Evolutionary conservation across 257 asterid genomes (phyloP).

Genomic region (Forsythia viridissima): DNA sequence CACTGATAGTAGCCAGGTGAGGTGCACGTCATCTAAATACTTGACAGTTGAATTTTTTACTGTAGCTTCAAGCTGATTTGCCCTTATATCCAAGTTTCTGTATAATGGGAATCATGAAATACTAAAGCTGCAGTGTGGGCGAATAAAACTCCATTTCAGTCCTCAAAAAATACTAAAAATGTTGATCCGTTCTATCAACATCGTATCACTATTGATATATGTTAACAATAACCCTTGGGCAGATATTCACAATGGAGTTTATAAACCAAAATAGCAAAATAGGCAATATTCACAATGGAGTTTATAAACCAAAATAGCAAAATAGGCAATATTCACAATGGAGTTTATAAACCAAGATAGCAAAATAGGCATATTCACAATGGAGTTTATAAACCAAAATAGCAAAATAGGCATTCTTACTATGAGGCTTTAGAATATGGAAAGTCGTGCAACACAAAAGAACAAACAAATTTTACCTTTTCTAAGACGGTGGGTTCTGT

Average conservation of each 20-base stretch:
- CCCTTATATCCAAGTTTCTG: not conserved
- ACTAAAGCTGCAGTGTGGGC: not conserved
- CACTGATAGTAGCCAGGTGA: no score
- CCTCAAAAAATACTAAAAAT: not conserved
- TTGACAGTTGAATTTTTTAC: not conserved
- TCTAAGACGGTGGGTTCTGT: constrained; percentile 78
- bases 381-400: not conserved
- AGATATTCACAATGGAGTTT: not conserved
- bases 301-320: not conserved
- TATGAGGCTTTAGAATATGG: not conserved
- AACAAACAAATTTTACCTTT: constrained; percentile 47
- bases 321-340: not conserved
- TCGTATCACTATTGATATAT: not conserved
- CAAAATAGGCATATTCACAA: not conserved
- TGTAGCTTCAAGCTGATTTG: not conserved
- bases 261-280: not conserved
- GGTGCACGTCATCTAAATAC: not conserved
- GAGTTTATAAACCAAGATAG: no score
- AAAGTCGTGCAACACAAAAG: not conserved
- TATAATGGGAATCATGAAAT: not conserved
- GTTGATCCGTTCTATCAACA: not conserved
- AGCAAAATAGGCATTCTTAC: not conserved
- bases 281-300: not conserved
- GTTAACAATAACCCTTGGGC: not conserved
- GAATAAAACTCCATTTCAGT: not conserved